Conservation (phyloP, 176 grass and related monocot species). For the Alopecurus myosuroides region DNA sequence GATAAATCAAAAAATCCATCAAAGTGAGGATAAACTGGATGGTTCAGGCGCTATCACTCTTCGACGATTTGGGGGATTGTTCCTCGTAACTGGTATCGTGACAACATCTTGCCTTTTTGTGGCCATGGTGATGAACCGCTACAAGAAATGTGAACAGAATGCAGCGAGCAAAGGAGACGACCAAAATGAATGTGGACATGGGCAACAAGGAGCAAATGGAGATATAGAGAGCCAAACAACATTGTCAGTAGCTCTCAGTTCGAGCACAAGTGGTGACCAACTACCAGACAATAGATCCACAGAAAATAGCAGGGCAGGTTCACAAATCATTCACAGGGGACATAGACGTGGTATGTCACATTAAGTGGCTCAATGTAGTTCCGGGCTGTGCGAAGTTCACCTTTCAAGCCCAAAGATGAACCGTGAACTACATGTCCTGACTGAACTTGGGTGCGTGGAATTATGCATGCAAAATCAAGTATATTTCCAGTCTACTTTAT, state of each 20-base stretch:
- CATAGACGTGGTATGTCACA: not conserved
- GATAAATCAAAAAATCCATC: slow-evolving; percentile 30
- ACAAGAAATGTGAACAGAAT: not conserved
- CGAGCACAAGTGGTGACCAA: not conserved
- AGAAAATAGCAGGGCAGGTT: not conserved
- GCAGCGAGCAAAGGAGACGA: not conserved
- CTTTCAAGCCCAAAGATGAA: not conserved
- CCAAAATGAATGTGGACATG: not conserved
- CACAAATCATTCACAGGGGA: not conserved
- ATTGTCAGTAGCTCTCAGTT: not conserved
- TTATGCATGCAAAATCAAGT: not conserved
- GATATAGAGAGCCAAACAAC: slow-evolving; percentile 12
- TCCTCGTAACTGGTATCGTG: slow-evolving; percentile 24
- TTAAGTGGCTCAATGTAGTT: not conserved
- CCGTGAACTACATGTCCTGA: too few relatives aligned
- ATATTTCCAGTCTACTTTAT: not conserved
- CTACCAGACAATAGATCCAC: not conserved
- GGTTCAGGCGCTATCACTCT: slow-evolving; percentile 32
- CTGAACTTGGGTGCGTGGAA: not conserved
- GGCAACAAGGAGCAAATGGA: not conserved
- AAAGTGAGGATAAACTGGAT: slow-evolving; percentile 1
- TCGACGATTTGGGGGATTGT: slow-evolving; percentile 26
- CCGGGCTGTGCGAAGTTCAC: not conserved
- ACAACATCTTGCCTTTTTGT: not conserved
- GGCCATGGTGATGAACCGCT: not conserved